A percentile compares a stretch with the other conserved stretches of the same genome.
Conservation (phyloP, 2,329 filamentous ascomycete species). For the Diaporthe sp. region DNA sequence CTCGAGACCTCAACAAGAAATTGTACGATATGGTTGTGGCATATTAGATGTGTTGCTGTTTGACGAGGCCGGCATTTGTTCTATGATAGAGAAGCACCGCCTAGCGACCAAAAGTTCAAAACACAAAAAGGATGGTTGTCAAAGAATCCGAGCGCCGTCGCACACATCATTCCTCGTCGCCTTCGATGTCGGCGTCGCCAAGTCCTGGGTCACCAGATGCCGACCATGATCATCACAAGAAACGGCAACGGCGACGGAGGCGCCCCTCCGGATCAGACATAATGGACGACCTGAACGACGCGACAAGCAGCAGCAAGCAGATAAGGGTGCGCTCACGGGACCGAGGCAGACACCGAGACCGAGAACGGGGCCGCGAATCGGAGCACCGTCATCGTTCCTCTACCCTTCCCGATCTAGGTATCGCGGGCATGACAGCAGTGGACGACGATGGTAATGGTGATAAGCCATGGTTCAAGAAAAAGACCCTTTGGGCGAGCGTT, state of each 20-base stretch:
- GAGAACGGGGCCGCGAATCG: background rate
- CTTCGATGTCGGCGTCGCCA: background rate
- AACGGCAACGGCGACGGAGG: slow-evolving; percentile 18
- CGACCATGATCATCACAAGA: background rate
- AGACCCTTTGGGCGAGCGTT: slow-evolving; percentile 35
- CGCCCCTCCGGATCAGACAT: slow-evolving; percentile 5
- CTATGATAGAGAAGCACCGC: background rate
- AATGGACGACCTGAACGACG: background rate
- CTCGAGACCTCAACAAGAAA: background rate
- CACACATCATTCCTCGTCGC: background rate
- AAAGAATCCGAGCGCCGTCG: slow-evolving; percentile 13
- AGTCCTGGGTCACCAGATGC: slow-evolving; percentile 3
- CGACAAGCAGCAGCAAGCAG: slow-evolving; percentile 8
- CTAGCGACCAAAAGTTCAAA: background rate
- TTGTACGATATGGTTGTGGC: slow-evolving; percentile 17
- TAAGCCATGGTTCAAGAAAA: slow-evolving; percentile 38
- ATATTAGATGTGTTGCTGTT: background rate
- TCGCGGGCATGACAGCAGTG: background rate
- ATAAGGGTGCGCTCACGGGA: slow-evolving; percentile 23
- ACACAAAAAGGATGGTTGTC: background rate
- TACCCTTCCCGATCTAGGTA: background rate
- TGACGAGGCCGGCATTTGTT: background rate
- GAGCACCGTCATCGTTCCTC: slow-evolving; percentile 10
- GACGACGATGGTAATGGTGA: slow-evolving; percentile 14
- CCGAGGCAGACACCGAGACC: slow-evolving; percentile 5